A percentile compares a stretch with the other conserved stretches of the same genome.
Conservation (phyloP, 495 filamentous ascomycete genomes). For the Achaetomiella virescens region DNA sequence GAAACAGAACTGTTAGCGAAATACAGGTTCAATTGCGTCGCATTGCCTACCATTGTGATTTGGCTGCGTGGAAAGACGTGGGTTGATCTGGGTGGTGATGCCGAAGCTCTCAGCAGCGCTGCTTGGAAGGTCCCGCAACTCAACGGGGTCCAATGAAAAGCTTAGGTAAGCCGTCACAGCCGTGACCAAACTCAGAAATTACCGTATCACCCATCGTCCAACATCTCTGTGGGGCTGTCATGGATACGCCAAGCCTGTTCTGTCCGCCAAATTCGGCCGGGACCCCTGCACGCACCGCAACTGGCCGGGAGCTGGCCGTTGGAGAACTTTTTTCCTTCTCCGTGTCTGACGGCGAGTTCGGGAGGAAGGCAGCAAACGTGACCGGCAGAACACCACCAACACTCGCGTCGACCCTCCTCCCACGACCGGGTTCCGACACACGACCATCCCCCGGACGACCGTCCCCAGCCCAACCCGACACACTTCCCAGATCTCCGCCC, state of each 20-base stretch:
- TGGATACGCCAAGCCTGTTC: conserved; percentile 6
- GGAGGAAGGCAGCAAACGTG: conserved; percentile 2
- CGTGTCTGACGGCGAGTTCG: conserved; percentile 20
- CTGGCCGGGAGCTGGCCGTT: conserved; percentile 17
- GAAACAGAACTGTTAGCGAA: conserved; percentile 33
- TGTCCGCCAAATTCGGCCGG: conserved; percentile 19
- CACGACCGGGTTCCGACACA: neutral
- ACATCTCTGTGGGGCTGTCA: no score
- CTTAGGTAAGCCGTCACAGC: neutral
- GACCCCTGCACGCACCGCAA: conserved; percentile 19
- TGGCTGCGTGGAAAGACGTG: conserved; percentile 9
- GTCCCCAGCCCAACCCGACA: neutral
- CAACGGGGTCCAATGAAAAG: conserved; percentile 7
- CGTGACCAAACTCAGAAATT: neutral
- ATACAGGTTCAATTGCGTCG: neutral
- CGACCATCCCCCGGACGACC: neutral
- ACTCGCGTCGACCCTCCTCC: neutral
- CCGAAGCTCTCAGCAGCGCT: neutral
- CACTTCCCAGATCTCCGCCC: conserved; percentile 5
- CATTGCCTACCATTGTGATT: conserved; percentile 30
- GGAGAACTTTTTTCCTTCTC: conserved; percentile 31
- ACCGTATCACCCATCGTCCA: neutral
- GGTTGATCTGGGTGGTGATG: conserved; percentile 11
- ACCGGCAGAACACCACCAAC: conserved; percentile 13
- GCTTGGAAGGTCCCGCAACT: conserved; percentile 1